A percentile compares a stretch with the other conserved stretches of the same genome.
These are phyloP conservation scores for Claviceps quebecensis DNA, from an alignment of 2,329 filamentous ascomycete species.

Conservation along the genomic window DNA sequence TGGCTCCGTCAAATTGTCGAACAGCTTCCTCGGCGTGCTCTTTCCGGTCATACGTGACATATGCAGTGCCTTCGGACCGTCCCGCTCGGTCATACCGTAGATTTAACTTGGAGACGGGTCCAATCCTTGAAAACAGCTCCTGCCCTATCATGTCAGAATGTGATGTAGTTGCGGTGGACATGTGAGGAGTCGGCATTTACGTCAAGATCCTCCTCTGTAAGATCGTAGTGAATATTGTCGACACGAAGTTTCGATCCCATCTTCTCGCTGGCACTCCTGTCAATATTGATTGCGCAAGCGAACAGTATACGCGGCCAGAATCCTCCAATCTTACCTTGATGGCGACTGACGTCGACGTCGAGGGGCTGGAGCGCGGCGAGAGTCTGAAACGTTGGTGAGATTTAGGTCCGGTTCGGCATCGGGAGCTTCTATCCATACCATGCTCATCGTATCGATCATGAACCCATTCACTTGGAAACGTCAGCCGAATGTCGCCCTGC, in stretches of 20 bases:
- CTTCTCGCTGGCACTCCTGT: slow-evolving; percentile 26
- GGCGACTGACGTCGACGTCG: slow-evolving; percentile 30
- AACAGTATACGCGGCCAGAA: not conserved
- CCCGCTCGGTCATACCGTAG: slow-evolving; percentile 78
- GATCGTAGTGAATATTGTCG: slow-evolving; percentile 85
- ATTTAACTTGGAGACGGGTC: slow-evolving; percentile 52
- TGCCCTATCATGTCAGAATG: slow-evolving; percentile 24
- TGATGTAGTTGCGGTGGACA: not conserved
- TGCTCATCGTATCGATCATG: slow-evolving; percentile 79
- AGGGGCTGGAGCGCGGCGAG: slow-evolving; percentile 27
- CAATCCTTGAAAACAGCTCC: slow-evolving; percentile 72
- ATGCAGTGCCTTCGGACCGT: slow-evolving; percentile 73
- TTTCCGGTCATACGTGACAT: slow-evolving; percentile 60
- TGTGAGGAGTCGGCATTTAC: slow-evolving; percentile 27
- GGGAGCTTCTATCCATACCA: slow-evolving; percentile 26
- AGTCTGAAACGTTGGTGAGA: slow-evolving; percentile 18
- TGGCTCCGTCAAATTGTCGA: slow-evolving; percentile 73
- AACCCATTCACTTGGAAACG: slow-evolving; percentile 66
- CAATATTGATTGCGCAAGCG: not conserved
- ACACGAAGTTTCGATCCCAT: slow-evolving; percentile 61
- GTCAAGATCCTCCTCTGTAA: slow-evolving; percentile 70
- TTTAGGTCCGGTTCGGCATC: not conserved
- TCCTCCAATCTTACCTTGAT: slow-evolving; percentile 18
- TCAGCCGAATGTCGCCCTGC: slow-evolving; percentile 11
- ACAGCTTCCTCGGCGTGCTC: slow-evolving; percentile 64